These are phyloP conservation scores for Monosporascus sp. DNA, from an alignment of 2,329 filamentous ascomycete species.

Conservation along the genomic window DNA sequence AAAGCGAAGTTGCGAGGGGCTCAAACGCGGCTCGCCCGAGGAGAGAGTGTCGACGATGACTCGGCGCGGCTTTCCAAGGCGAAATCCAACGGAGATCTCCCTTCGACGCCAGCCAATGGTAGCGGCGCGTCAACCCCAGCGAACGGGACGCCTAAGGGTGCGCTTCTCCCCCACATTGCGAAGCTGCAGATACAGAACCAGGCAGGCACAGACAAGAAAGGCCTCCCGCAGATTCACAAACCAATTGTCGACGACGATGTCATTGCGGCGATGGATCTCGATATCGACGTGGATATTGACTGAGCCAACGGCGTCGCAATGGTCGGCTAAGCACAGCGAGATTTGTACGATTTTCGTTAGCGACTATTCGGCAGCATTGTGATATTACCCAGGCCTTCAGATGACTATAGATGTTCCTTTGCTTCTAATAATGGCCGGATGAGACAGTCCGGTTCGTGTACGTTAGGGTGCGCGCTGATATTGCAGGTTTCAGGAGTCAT, in stretches of 20 bases:
- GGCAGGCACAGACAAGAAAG: slow-evolving; percentile 55
- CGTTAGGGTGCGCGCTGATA: too few relatives aligned
- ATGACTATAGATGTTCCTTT: too few relatives aligned
- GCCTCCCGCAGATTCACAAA: slow-evolving; percentile 66
- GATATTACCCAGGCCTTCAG: too few relatives aligned
- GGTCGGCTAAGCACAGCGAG: too few relatives aligned
- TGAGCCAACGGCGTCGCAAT: slow-evolving; percentile 7
- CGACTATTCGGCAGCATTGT: too few relatives aligned
- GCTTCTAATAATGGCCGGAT: too few relatives aligned
- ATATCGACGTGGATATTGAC: slow-evolving; percentile 85
- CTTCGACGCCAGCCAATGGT: slow-evolving; percentile 42
- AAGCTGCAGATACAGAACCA: slow-evolving; percentile 49
- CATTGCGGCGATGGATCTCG: slow-evolving; percentile 81
- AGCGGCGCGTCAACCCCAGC: slow-evolving; percentile 48
- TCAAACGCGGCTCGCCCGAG: slow-evolving; percentile 56
- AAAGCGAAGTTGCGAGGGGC: slow-evolving; percentile 56
- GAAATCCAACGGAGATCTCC: slow-evolving; percentile 52
- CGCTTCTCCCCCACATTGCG: slow-evolving; percentile 45
- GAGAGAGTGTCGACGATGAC: slow-evolving; percentile 56
- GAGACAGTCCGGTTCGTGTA: too few relatives aligned
- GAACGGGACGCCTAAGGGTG: slow-evolving; percentile 42
- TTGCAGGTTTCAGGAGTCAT: too few relatives aligned
- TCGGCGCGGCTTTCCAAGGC: slow-evolving; percentile 59
- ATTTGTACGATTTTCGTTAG: too few relatives aligned
- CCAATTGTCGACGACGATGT: slow-evolving; percentile 88